Base-by-base conservation (phyloP, 805 yeast species). In the Saccharomycopsis vini region DNA sequence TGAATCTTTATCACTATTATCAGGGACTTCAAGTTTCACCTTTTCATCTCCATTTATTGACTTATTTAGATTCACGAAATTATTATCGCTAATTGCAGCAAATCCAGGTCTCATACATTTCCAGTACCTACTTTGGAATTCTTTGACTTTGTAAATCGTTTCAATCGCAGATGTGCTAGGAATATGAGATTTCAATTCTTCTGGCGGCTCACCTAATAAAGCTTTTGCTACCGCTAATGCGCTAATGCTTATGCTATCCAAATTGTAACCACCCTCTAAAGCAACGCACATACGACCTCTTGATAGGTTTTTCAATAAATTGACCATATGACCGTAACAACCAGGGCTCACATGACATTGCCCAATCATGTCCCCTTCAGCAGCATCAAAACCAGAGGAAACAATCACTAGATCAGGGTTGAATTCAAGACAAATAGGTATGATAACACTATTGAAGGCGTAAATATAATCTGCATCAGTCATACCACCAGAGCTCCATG, bases 311-410 rank as follows among this genome's bases (percentile, higher is more conserved):
- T 89, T 89, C 51, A 92, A 68, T 79, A 80, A 72, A 57, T 88
- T 95, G 3, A 97, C 85, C 96, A 92, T 88, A 51, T 88, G 89
- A 6, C 95, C 97, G 60, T 92, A 92, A 12, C 96, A 95, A 31
- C 88, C 82, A 2, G 98, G 98, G 0, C 95, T 73, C 2, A 92
- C 95, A 59, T 86, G 94, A 61, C 97, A 92, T 38, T 90, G 95
- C 9, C 98, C 99, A 50, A 92, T 85, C 46, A 87, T 81, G 62
- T 92, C 99, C 47, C 97, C 97, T 56, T 86, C 95, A 1, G 99
- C 99, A 18, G 98, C 98, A 64, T 92, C 99, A 55, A 92, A 92
- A 0, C 99, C 99, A 0, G 97, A 80, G 16, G 95, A 85, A 26
- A 92, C 79, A 29, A 92, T 86, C 3, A 89, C 90, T 51, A 92